Evolutionary conservation across 192 early-diverging fungal species (phyloP).

Genomic region (Coemansia sp.): DNA sequence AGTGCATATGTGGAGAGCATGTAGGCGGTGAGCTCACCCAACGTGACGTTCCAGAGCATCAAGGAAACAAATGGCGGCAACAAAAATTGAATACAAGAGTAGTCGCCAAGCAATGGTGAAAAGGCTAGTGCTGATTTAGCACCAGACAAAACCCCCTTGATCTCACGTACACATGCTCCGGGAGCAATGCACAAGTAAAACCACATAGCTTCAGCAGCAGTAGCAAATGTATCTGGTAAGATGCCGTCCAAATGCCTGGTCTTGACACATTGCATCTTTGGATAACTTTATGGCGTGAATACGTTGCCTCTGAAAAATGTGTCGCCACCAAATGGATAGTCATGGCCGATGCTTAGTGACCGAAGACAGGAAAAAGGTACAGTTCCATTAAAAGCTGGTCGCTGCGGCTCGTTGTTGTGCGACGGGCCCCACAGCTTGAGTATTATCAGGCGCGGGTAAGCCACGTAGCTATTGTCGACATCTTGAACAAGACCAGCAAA

Average conservation of each 20-base stretch:
- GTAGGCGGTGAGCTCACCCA: neutral
- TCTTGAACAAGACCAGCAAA: too few relatives aligned
- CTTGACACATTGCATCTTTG: neutral
- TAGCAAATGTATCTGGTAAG: neutral
- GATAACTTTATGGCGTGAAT: neutral
- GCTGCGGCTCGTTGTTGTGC: too few relatives aligned
- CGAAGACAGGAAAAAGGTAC: neutral
- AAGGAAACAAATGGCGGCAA: neutral
- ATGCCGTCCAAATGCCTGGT: too few relatives aligned
- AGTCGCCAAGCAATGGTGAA: neutral
- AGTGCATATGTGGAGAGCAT: neutral
- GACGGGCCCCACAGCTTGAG: too few relatives aligned
- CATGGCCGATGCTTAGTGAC: neutral
- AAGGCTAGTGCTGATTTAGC: neutral
- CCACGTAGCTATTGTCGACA: too few relatives aligned
- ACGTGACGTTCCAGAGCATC: neutral
- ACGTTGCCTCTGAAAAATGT: neutral
- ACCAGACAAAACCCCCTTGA: neutral
- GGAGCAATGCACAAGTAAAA: neutral
- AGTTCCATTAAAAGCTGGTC: neutral
- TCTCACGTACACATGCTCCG: neutral
- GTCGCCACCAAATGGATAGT: neutral
- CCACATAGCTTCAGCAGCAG: neutral
- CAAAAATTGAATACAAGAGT: neutral
- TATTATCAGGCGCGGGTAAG: too few relatives aligned